phyloP scores from a whole-genome alignment of 768 basidiomycete species.

The Panaeolus papilionaceus region DNA sequence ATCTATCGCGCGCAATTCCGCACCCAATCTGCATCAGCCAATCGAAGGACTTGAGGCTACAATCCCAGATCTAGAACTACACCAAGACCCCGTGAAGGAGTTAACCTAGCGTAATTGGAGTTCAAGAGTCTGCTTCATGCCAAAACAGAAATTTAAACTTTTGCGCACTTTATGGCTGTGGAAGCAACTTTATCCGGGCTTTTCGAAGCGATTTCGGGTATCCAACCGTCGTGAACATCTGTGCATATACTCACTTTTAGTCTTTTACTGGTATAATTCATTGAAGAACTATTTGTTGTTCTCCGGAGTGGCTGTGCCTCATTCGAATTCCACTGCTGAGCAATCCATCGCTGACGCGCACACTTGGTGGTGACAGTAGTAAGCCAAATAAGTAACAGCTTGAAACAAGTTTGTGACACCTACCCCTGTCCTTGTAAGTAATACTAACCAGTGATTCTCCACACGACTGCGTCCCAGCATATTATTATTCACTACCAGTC shows the following conservation, averaged over 20 bases:
- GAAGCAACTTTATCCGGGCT: no score
- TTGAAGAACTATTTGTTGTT: no score
- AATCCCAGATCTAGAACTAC: background rate
- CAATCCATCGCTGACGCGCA: no score
- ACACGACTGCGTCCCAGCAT: no score
- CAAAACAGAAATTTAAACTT: background rate
- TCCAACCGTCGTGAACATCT: background rate
- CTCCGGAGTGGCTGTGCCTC: no score
- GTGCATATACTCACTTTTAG: background rate
- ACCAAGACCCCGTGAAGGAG: background rate
- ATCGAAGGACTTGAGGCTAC: background rate
- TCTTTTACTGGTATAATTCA: no score
- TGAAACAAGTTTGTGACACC: no score
- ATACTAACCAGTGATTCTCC: background rate
- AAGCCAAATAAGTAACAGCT: no score
- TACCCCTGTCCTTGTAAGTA: no score
- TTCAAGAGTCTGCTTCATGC: background rate
- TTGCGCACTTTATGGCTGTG: background rate
- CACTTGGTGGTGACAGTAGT: no score
- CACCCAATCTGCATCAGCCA: background rate
- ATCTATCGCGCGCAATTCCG: background rate
- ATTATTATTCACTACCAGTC: no score
- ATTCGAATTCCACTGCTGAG: no score
- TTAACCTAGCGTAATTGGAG: background rate
- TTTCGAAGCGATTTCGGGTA: background rate